phyloP scores from a whole-genome alignment of 2,329 filamentous ascomycete species.

The Penicillium digitatum region DNA sequence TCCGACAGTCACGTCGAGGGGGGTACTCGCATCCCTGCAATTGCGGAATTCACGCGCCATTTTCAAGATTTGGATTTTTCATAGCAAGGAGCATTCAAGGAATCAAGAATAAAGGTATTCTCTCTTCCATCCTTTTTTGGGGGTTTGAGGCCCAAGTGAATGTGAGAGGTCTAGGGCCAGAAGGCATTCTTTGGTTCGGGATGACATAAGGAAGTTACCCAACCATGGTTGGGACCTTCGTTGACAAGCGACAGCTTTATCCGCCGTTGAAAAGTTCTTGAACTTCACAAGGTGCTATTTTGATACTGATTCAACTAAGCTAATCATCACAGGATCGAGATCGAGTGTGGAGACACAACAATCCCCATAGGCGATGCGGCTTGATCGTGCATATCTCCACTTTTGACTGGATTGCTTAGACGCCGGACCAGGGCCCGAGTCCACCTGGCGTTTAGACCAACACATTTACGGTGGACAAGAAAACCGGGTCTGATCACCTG shows the following conservation, averaged over 20 bases:
- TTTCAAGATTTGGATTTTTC: background rate
- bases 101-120: background rate
- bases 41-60: background rate
- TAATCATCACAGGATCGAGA: background rate
- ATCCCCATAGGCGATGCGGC: constrained; percentile 18
- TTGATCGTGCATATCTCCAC: constrained; percentile 25
- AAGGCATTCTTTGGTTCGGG: constrained; percentile 6
- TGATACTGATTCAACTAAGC: background rate
- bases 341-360: constrained; percentile 6
- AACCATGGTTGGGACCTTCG: constrained; percentile 1
- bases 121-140: background rate
- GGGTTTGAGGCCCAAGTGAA: background rate
- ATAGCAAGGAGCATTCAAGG: background rate
- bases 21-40: background rate
- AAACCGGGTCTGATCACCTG: constrained; percentile 33
- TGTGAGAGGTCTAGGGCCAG: background rate
- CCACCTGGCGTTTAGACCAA: constrained; percentile 22
- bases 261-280: background rate
- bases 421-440: constrained; percentile 27
- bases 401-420: constrained; percentile 33
- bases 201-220: constrained; percentile 3
- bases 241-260: background rate
- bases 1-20: background rate
- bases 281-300: background rate
- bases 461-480: constrained; percentile 6